Evolutionary conservation across 2,329 filamentous ascomycete genomes (phyloP), one percentile per base, ranked within the genome.

Genomic region (Delphinella strobiligena): DNA sequence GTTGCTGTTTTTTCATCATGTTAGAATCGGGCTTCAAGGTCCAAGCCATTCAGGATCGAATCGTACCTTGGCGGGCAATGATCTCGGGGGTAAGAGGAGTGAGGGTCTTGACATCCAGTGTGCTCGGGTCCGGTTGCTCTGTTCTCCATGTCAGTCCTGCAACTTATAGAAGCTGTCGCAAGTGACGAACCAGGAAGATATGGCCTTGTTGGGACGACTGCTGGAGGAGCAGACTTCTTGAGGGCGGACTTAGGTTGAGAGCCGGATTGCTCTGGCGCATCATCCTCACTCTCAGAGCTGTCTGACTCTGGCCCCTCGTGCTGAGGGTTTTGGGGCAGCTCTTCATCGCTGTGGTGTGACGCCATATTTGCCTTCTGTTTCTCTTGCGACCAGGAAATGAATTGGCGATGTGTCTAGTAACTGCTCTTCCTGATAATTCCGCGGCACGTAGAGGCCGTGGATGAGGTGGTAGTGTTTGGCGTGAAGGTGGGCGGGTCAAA

Each of bases 1-100:
- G 44, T 41, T 14, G 39, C 39, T 27, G 22, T 27, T 27, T 7
- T 7, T 27, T n/a, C n/a, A 27, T 27, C 7, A 12, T 7, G 22
- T 27, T 27, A 27, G 22, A 27, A 27, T 12, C 7, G 12, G 22
- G n/a, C n/a, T n/a, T n/a, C n/a, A n/a, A n/a, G n/a, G n/a, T n/a
- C n/a, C n/a, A n/a, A n/a, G n/a, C n/a, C n/a, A n/a, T n/a, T n/a
- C n/a, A n/a, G n/a, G n/a, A n/a, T n/a, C 22, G 12, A 27, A 17
- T 16, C 41, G 91, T 98, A 41, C 91, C 91, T 74, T 98, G 91
- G 56, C 91, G 78, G 46, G 87, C 86, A 59, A 98, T 98, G 60
- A 98, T 96, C 62, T 96, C 89, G 50, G 88, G 87, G 12, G 89
- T 93, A 53, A 95, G 71, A 42, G 91, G 89, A 50, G 74, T 85